A percentile compares a stretch with the other conserved stretches of the same genome.
Evolutionary conservation across 768 basidiomycete species (phyloP).

Genomic region (Cystobasidium tubakii): DNA sequence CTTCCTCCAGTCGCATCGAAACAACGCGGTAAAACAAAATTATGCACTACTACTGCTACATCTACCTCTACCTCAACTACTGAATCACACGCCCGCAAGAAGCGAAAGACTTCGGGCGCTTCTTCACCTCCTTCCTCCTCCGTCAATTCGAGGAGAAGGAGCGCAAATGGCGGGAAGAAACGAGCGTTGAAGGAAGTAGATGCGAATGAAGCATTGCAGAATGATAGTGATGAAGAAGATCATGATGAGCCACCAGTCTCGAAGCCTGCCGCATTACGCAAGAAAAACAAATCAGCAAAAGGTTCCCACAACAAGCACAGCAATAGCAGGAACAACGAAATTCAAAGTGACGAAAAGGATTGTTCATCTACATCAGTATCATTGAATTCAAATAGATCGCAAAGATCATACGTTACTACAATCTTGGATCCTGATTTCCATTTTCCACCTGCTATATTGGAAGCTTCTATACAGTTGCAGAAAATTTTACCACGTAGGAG

Average conservation of each 20-base stretch:
- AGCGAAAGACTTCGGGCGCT: too few relatives aligned
- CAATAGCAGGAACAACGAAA: too few relatives aligned
- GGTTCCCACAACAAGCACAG: too few relatives aligned
- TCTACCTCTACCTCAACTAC: too few relatives aligned
- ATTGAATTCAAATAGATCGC: too few relatives aligned
- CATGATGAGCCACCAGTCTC: neutral
- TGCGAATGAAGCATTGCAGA: neutral
- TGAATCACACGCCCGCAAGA: too few relatives aligned
- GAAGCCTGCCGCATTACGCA: neutral
- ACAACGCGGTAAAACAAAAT: neutral
- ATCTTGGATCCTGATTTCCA: conserved; percentile 4
- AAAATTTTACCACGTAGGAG: neutral
- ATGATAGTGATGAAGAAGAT: neutral
- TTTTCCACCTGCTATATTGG: neutral
- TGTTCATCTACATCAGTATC: neutral
- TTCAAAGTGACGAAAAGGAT: too few relatives aligned
- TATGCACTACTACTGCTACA: too few relatives aligned
- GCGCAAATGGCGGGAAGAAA: neutral
- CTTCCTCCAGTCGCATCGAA: neutral
- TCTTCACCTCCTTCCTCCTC: neutral
- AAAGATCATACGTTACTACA: neutral
- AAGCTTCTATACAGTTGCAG: neutral
- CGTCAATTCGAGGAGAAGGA: neutral
- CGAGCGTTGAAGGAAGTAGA: neutral
- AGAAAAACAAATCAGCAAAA: neutral